phyloP scores from a whole-genome alignment of 2,329 filamentous ascomycete species.

The Emmonsiellopsis sp. region DNA sequence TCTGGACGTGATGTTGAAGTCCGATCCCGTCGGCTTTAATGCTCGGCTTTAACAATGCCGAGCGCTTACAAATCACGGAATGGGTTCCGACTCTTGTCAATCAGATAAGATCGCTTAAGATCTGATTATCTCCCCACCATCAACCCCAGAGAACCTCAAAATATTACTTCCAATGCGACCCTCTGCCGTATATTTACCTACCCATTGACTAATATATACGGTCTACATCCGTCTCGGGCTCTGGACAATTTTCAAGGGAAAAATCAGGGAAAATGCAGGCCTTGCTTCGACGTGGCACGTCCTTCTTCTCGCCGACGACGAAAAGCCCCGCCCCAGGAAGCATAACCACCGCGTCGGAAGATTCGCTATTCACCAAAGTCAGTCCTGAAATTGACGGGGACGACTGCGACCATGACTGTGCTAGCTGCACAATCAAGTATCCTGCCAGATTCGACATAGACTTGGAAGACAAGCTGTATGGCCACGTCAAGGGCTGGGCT shows the following conservation, averaged over 20 bases:
- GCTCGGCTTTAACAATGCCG: no score
- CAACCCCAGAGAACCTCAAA: no score
- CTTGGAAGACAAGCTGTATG: constrained; percentile 69
- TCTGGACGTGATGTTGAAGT: no score
- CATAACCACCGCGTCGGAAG: constrained; percentile 31
- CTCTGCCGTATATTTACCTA: no score
- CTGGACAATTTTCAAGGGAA: background rate
- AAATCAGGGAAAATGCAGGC: constrained; percentile 20
- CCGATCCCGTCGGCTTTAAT: no score
- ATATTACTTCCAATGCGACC: no score
- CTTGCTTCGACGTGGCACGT: constrained; percentile 24
- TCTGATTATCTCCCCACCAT: no score
- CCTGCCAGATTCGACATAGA: constrained; percentile 67
- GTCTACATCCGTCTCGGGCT: no score
- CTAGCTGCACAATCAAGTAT: constrained; percentile 67
- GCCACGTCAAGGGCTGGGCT: constrained; percentile 74
- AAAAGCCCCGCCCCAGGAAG: constrained; percentile 12
- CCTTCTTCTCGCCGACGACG: constrained; percentile 22
- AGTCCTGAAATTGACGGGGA: constrained; percentile 73
- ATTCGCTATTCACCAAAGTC: constrained; percentile 62
- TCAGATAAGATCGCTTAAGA: no score
- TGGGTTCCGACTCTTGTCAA: no score
- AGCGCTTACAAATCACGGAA: no score
- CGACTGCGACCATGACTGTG: constrained; percentile 81
- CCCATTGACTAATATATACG: no score